phyloP scores from a whole-genome alignment of 768 basidiomycete genomes.

The Termitomyces sp. region DNA sequence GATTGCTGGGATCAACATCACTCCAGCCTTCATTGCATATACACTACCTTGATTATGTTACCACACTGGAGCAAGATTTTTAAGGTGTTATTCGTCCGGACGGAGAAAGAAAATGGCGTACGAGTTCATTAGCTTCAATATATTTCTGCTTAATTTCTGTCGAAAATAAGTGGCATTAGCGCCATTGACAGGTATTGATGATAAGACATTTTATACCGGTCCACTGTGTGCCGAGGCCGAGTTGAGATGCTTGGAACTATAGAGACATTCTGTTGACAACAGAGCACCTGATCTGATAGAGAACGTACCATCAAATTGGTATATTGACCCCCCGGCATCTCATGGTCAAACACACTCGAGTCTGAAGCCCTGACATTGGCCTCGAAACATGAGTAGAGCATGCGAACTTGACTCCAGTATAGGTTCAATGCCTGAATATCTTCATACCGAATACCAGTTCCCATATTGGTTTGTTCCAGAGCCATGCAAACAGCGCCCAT shows the following conservation, averaged over 20 bases:
- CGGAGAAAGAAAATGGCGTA: slow-evolving; percentile 30
- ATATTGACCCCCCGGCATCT: slow-evolving; percentile 98
- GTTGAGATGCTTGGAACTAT: slow-evolving; percentile 97
- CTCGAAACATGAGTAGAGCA: slow-evolving; percentile 95
- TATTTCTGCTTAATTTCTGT: slow-evolving; percentile 97
- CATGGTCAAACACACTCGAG: slow-evolving; percentile 97
- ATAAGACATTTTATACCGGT: slow-evolving; percentile 41
- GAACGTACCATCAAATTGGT: slow-evolving; percentile 79
- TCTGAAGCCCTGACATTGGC: slow-evolving; percentile 97
- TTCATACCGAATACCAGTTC: slow-evolving; percentile 94
- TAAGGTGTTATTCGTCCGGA: slow-evolving; percentile 6
- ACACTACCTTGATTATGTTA: slow-evolving; percentile 82
- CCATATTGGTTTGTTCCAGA: slow-evolving; percentile 88
- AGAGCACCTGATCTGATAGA: slow-evolving; percentile 9
- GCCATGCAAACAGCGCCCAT: slow-evolving; percentile 98
- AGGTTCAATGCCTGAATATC: slow-evolving; percentile 96
- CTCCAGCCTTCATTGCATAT: background rate
- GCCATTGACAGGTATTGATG: slow-evolving; percentile 5
- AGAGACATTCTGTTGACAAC: slow-evolving; percentile 13
- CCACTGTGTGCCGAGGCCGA: slow-evolving; percentile 98
- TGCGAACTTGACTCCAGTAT: slow-evolving; percentile 97
- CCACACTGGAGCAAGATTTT: slow-evolving; percentile 59
- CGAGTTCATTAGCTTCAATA: slow-evolving; percentile 94
- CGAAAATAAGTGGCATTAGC: slow-evolving; percentile 5
- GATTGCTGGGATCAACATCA: background rate